Evolutionary conservation across 208 protist species (phyloP), one percentile per base, ranked within the genome.

Genomic region (Leptomonas pyrrhocoris): DNA sequence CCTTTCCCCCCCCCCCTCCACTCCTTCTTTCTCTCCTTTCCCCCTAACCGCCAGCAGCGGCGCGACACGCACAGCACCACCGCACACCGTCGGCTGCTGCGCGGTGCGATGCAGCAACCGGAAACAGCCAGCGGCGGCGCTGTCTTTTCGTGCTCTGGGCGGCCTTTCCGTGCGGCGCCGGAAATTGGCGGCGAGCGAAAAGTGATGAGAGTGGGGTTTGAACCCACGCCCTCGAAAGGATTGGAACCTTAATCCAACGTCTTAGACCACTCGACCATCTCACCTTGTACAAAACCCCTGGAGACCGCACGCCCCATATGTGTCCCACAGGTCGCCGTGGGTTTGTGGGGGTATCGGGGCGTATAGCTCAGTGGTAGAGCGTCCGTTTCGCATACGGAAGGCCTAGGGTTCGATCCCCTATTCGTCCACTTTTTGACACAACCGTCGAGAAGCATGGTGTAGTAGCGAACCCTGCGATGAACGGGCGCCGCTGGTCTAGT

Each of bases 401-500:
- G 83, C 78, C 83, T 84, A 84, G 78, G 76, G 75, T 80, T 88
- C 77, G 66, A 84, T 83, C 84, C 80, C 76, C 77, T 89, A 84
- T 72, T 80, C 73, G 76, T 80, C 79, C 74, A 81, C 70, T 58
- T 81, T 80, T 82, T 62, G 0, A 31, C 11, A 28, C 0, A 18
- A 4, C 28, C 2, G 0, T 19, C 5, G 25, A 4, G 25, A 16
- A 38, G 1, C 27, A 0, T 28, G 51, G 50, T 27, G 18, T 31
- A 36, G 16, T 21, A 30, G 49, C 11, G 38, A 62, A 64, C 1
- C 36, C 11, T 0, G 23, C 0, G 15, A 12, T 19, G 1, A 2
- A 30, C 8, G 21, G 46, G 88, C 88, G 88, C 88, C 88, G 88
- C 77, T 95, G 87, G 86, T 95, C 87, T 95, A 93, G 90, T 95